Evolutionary conservation across 345 rosid species (phyloP).

Genomic region (Aurinia saxatilis): DNA sequence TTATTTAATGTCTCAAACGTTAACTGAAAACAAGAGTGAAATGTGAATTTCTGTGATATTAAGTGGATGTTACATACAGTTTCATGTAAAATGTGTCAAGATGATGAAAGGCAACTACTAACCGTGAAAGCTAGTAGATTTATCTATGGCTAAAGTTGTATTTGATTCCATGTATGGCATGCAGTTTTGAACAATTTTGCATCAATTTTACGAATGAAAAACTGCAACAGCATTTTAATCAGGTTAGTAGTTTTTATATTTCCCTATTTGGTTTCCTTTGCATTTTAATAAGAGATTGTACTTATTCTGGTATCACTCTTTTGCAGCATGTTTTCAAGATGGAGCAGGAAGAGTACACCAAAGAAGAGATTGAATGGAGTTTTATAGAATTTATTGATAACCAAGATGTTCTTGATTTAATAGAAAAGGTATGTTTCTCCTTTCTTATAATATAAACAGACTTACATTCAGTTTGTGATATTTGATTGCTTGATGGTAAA

Average conservation of each 20-base stretch:
- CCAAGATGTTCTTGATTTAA: constrained; percentile 80
- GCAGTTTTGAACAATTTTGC: constrained; percentile 92
- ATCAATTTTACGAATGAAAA: constrained; percentile 94
- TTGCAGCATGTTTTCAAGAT: constrained; percentile 91
- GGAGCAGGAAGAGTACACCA: constrained; percentile 90
- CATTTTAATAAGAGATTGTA: not conserved
- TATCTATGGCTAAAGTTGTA: not conserved
- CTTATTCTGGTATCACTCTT: constrained; percentile 7
- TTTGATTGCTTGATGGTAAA: not conserved
- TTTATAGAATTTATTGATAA: constrained; percentile 88
- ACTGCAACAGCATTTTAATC: constrained; percentile 90
- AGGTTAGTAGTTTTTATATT: constrained; percentile 36
- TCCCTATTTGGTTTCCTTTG: not conserved
- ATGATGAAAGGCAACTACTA: constrained; percentile 3
- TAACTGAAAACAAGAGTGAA: not conserved
- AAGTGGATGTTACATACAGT: constrained; percentile 1
- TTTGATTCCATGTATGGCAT: constrained; percentile 4
- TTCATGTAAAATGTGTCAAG: not conserved
- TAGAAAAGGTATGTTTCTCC: constrained; percentile 53
- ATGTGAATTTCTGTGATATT: not conserved
- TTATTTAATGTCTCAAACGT: not conserved
- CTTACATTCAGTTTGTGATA: constrained; percentile 11
- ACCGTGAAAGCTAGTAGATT: not conserved
- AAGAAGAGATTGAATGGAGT: constrained; percentile 90
- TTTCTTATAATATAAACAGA: not conserved